Evolutionary conservation across 164 flowering plant species (phyloP).

Genomic region (Chimonanthus praecox): DNA sequence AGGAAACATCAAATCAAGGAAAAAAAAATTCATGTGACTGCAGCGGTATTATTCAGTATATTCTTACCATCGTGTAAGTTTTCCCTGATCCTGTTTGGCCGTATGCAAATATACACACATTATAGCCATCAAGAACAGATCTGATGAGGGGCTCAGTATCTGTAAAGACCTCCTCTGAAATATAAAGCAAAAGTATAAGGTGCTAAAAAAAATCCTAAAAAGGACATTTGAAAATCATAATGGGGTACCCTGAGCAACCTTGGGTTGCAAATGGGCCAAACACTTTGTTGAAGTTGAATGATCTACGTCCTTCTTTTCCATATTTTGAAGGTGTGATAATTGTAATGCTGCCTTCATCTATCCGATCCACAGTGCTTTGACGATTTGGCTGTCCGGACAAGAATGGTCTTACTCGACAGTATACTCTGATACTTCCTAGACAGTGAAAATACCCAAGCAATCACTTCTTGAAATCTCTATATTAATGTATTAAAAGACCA

Average conservation of each 20-base stretch:
- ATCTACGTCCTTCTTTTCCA: slow-evolving; percentile 66
- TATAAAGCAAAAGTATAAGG: neutral
- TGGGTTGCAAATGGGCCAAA: slow-evolving; percentile 90
- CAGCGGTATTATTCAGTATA: neutral
- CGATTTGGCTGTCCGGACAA: slow-evolving; percentile 51
- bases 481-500: neutral
- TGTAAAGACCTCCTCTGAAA: slow-evolving; percentile 84
- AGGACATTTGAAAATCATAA: neutral
- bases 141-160: slow-evolving; percentile 92
- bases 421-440: slow-evolving; percentile 91
- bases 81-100: slow-evolving; percentile 99
- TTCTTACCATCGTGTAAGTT: slow-evolving; percentile 85
- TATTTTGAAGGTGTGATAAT: slow-evolving; percentile 57
- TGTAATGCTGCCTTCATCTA: slow-evolving; percentile 77
- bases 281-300: slow-evolving; percentile 85
- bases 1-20: neutral
- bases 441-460: slow-evolving; percentile 1
- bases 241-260: slow-evolving; percentile 36
- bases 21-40: neutral
- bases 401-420: slow-evolving; percentile 95
- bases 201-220: neutral
- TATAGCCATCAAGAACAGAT: slow-evolving; percentile 96
- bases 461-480: neutral
- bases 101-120: slow-evolving; percentile 98
- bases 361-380: slow-evolving; percentile 56